phyloP scores from a whole-genome alignment of 148 eudicot genomes.

The Chenopodium berlandieri region DNA sequence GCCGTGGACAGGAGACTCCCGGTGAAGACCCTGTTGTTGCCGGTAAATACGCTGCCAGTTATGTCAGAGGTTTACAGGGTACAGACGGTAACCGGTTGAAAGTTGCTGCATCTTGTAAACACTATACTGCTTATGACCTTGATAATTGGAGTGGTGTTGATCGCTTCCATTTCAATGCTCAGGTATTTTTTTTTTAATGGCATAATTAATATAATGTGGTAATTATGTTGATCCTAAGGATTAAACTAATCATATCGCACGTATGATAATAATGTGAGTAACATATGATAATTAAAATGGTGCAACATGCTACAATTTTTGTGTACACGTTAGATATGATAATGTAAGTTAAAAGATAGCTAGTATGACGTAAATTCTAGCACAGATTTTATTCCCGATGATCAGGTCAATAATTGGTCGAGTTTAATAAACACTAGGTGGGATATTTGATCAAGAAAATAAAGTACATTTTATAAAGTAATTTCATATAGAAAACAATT shows the following conservation, averaged over 20 bases:
- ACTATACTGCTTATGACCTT: slow-evolving; percentile 89
- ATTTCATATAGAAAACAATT: neutral
- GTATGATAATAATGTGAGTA: no score
- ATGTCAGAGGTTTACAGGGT: slow-evolving; percentile 83
- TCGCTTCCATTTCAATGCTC: slow-evolving; percentile 83
- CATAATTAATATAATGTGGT: no score
- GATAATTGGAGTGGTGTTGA: slow-evolving; percentile 91
- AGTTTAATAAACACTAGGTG: neutral
- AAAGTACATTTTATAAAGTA: neutral
- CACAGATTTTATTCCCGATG: no score
- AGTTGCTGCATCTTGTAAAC: slow-evolving; percentile 94
- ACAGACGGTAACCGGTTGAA: slow-evolving; percentile 60
- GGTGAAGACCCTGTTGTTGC: slow-evolving; percentile 87
- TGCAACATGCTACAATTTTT: no score
- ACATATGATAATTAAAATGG: no score
- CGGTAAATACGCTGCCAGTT: slow-evolving; percentile 65
- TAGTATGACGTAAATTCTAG: no score
- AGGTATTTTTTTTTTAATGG: slow-evolving; percentile 30
- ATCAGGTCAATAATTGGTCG: no score
- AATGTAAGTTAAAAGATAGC: no score
- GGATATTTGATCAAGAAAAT: neutral
- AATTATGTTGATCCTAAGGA: no score
- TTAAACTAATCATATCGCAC: no score
- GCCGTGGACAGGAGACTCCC: slow-evolving; percentile 96
- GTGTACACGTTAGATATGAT: no score